Conservation (phyloP, 306 rosid species). For the Macrotyloma uniflorum region DNA sequence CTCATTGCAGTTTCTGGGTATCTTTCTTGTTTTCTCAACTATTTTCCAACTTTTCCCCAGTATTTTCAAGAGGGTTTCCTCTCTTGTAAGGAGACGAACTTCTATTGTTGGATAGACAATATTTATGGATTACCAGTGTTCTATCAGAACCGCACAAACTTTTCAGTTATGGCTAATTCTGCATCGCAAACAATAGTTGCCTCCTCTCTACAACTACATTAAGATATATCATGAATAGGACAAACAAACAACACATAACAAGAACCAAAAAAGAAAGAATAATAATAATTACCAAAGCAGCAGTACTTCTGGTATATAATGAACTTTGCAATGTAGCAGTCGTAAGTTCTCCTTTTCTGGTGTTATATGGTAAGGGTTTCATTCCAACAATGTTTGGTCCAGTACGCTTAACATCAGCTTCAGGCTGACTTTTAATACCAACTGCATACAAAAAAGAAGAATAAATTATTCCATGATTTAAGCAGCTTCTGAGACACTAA, state of each 20-base stretch:
- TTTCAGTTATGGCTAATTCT: neutral
- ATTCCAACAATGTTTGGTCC: conserved; percentile 41
- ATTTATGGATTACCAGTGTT: neutral
- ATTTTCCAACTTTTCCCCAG: neutral
- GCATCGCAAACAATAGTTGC: neutral
- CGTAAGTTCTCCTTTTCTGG: conserved; percentile 36
- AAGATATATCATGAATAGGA: neutral
- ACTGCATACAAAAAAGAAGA: conserved; percentile 33
- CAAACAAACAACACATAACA: neutral
- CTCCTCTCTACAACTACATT: neutral
- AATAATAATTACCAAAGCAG: conserved; percentile 57
- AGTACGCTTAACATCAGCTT: conserved; percentile 9
- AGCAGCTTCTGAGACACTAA: conserved; percentile 11
- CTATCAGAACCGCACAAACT: neutral
- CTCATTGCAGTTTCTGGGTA: neutral
- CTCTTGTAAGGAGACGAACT: neutral
- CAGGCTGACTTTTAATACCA: conserved; percentile 29
- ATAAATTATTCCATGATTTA: neutral
- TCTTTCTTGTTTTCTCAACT: neutral
- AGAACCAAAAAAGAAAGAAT: neutral
- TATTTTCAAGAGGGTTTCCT: conserved; percentile 4
- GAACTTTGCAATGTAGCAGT: conserved; percentile 37
- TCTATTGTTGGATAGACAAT: conserved; percentile 1
- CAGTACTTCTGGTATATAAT: conserved; percentile 46
- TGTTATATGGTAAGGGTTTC: conserved; percentile 41